Conservation (phyloP, 1,284 basidiomycete species). For the Irpex sp. region DNA sequence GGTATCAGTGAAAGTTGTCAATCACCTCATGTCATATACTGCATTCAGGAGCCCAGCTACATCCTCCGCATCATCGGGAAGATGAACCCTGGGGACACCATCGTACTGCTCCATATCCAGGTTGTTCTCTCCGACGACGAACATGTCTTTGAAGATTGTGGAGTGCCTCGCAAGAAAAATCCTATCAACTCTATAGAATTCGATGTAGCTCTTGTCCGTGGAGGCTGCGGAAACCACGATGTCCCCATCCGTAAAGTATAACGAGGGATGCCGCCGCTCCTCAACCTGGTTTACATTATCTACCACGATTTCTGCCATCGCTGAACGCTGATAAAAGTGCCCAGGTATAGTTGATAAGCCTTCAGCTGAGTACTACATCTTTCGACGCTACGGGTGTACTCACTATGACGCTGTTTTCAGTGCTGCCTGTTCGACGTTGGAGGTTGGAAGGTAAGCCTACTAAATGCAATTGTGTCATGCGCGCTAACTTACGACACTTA, state of each 20-base stretch:
- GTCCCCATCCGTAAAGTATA: conserved; percentile 12
- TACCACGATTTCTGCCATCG: not conserved
- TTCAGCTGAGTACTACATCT: not conserved
- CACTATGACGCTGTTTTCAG: too few relatives aligned
- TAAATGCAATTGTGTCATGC: too few relatives aligned
- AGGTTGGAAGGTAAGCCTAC: too few relatives aligned
- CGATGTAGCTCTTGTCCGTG: not conserved
- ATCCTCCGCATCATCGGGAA: conserved; percentile 5
- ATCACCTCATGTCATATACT: conserved; percentile 5
- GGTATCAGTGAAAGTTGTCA: too few relatives aligned
- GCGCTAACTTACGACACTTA: too few relatives aligned
- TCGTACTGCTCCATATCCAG: not conserved
- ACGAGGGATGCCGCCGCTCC: not conserved
- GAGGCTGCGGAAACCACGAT: conserved; percentile 4
- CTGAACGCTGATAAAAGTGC: not conserved
- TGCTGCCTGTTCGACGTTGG: too few relatives aligned
- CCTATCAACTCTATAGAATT: conserved; percentile 11
- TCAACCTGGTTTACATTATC: not conserved
- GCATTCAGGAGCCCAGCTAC: conserved; percentile 4
- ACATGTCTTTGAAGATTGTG: conserved; percentile 7
- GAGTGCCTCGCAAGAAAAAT: conserved; percentile 10
- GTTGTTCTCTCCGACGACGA: not conserved
- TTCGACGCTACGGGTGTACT: too few relatives aligned
- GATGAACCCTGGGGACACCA: conserved; percentile 7
- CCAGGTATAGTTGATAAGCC: too few relatives aligned